A percentile compares a stretch with the other conserved stretches of the same genome.
phyloP scores from a whole-genome alignment of 257 asterid species.

The Salvia miltiorrhiza region DNA sequence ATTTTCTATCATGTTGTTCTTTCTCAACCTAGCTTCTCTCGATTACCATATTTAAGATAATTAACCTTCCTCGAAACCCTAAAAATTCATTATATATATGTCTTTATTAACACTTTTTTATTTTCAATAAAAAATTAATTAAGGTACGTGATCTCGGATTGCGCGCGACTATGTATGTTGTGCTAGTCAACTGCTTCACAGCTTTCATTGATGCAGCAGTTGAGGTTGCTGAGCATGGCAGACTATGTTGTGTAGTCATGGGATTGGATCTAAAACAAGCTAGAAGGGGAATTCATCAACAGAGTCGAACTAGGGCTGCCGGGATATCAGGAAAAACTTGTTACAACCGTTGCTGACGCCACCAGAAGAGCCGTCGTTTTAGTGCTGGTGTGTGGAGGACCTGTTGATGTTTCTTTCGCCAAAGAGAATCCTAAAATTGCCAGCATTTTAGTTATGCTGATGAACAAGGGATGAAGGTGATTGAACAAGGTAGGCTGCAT shows the following conservation, averaged over 20 bases:
- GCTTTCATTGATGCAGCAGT: slow-evolving; percentile 30
- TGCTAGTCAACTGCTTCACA: slow-evolving; percentile 44
- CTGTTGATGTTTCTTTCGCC: slow-evolving; percentile 61
- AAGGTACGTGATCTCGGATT: slow-evolving; percentile 64
- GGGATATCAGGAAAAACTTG: slow-evolving; percentile 43
- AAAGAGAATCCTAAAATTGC: slow-evolving; percentile 44
- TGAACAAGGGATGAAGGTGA: slow-evolving; percentile 39
- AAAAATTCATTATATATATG: too few relatives aligned
- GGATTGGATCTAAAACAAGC: slow-evolving; percentile 57
- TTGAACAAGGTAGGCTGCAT: slow-evolving; percentile 41
- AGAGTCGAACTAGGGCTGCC: slow-evolving; percentile 48
- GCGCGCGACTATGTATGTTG: too few relatives aligned
- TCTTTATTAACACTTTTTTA: not conserved
- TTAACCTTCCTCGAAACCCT: not conserved
- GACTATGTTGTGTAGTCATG: slow-evolving; percentile 60
- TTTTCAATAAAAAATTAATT: not conserved
- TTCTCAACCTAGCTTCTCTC: too few relatives aligned
- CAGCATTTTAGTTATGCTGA: slow-evolving; percentile 51
- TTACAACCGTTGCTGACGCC: slow-evolving; percentile 35
- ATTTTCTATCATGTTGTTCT: too few relatives aligned
- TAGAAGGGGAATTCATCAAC: slow-evolving; percentile 51
- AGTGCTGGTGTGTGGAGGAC: slow-evolving; percentile 58
- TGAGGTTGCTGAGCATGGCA: slow-evolving; percentile 28
- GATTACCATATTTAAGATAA: too few relatives aligned
- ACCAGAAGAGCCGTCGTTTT: slow-evolving; percentile 46